These are phyloP conservation scores for Solanum phureja DNA, from an alignment of 257 asterid species.

Conservation along the genomic window DNA sequence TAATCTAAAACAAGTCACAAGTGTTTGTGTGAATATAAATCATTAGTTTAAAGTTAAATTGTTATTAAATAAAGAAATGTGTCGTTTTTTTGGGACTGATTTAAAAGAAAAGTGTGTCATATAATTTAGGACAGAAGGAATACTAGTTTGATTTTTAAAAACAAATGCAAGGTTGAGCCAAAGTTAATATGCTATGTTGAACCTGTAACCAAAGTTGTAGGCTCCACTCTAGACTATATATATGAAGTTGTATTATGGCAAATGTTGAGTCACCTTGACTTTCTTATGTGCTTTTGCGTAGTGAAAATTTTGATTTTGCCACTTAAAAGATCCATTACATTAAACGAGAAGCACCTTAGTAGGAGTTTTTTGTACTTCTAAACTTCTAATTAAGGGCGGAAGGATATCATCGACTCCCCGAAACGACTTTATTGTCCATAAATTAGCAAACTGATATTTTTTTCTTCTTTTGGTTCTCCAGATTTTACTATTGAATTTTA, in stretches of 20 bases:
- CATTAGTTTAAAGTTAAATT: background rate
- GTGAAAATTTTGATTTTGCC: background rate
- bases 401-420: background rate
- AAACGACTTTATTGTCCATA: background rate
- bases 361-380: background rate
- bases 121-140: background rate
- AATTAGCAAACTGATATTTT: background rate
- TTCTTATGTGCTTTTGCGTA: background rate
- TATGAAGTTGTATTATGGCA: background rate
- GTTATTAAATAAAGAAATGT: too few relatives aligned
- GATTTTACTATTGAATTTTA: slow-evolving; percentile 72
- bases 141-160: background rate
- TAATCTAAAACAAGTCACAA: too few relatives aligned
- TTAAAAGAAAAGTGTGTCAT: too few relatives aligned
- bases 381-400: background rate
- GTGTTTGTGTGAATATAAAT: background rate
- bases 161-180: background rate
- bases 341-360: background rate
- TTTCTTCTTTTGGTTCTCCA: slow-evolving; percentile 9
- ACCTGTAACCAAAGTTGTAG: background rate
- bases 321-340: background rate
- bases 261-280: background rate
- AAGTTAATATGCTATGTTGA: background rate
- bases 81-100: too few relatives aligned
- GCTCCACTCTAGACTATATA: background rate